A percentile compares a stretch with the other conserved stretches of the same genome.
phyloP scores from a whole-genome alignment of 306 rosid species.

The Oxytropis ochrocephala region DNA sequence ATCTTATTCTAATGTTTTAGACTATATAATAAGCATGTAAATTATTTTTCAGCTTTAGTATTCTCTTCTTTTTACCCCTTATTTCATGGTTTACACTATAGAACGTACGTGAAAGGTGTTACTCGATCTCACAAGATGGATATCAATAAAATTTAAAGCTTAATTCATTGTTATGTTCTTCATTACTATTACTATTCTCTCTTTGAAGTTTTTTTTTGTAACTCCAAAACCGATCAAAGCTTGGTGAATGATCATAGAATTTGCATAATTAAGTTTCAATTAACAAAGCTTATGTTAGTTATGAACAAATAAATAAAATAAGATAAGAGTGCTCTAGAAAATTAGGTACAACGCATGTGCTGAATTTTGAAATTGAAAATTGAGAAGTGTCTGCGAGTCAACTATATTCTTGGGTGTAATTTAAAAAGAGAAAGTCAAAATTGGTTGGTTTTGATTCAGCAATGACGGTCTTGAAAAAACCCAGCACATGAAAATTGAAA shows the following conservation, averaged over 20 bases:
- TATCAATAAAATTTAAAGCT: slow-evolving; percentile 11
- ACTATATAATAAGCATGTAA: not conserved
- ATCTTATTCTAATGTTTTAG: not conserved
- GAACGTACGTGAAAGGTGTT: not conserved
- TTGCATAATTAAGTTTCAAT: not conserved
- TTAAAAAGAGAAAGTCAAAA: not conserved
- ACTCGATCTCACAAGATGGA: not conserved
- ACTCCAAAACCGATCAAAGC: not conserved
- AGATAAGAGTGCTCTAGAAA: not conserved
- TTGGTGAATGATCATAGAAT: not conserved
- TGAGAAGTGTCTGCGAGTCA: slow-evolving; percentile 2
- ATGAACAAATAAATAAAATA: not conserved
- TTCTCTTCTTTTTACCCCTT: not conserved
- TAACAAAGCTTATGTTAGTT: slow-evolving; percentile 1
- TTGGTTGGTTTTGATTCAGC: not conserved
- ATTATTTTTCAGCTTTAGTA: not conserved
- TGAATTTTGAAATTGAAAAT: not conserved
- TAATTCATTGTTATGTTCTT: not conserved
- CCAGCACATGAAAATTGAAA: not conserved
- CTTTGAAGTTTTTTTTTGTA: not conserved
- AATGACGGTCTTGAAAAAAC: not conserved
- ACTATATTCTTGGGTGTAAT: not conserved
- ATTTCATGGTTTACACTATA: not conserved
- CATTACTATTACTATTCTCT: not conserved
- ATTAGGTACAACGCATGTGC: not conserved